These are phyloP conservation scores for Cladophialophora immunda DNA, from an alignment of 2,329 filamentous ascomycete genomes.

Conservation along the genomic window DNA sequence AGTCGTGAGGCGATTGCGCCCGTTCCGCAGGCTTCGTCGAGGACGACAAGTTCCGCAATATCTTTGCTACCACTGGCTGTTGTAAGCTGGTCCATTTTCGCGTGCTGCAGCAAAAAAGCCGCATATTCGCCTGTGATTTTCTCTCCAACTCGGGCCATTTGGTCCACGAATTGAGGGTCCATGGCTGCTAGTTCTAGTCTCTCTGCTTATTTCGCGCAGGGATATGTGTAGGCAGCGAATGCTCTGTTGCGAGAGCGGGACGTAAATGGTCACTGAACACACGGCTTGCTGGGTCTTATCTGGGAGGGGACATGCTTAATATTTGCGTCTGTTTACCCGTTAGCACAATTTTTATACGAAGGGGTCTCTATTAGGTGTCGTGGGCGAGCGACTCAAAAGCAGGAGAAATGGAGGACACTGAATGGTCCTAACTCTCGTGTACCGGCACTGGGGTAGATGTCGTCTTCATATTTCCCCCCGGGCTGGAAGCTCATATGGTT, in stretches of 20 bases:
- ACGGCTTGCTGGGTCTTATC: not conserved
- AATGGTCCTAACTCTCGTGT: not conserved
- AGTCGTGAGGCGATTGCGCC: conserved; percentile 60
- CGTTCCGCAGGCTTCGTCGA: conserved; percentile 64
- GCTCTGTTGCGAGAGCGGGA: not conserved
- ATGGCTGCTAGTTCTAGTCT: not conserved
- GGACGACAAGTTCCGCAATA: conserved; percentile 45
- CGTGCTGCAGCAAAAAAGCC: not conserved
- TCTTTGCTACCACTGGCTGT: not conserved
- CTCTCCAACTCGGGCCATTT: not conserved
- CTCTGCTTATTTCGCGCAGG: not conserved
- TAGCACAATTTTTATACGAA: not conserved
- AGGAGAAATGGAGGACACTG: not conserved
- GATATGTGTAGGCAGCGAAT: not conserved
- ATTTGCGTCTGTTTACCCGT: not conserved
- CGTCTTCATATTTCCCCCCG: not conserved
- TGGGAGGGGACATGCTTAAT: not conserved
- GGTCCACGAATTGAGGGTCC: not conserved
- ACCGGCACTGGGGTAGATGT: not conserved
- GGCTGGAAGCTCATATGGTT: not conserved
- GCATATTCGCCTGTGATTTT: conserved; percentile 4
- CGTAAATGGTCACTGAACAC: not conserved
- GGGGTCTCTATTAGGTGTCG: no score
- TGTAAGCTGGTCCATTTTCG: not conserved
- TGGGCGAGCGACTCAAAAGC: not conserved